These are phyloP conservation scores for Flagelloscypha sp. DNA, from an alignment of 768 basidiomycete genomes.

Conservation along the genomic window DNA sequence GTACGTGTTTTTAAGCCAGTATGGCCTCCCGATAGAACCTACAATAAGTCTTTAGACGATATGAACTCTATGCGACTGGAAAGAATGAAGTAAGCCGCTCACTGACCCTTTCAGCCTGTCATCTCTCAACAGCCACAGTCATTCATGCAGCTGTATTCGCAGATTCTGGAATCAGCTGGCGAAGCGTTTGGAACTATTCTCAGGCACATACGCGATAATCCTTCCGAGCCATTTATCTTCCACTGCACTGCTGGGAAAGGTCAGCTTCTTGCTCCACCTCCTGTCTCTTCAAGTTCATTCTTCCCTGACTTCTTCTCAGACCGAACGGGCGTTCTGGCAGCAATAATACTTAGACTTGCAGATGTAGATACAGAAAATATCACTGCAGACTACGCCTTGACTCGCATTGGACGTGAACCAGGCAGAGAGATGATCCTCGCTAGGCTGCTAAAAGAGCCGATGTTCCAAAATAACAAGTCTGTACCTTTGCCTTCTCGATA, in stretches of 20 bases:
- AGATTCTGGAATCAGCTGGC: conserved; percentile 71
- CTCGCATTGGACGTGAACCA: conserved; percentile 73
- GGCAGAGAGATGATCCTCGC: conserved; percentile 62
- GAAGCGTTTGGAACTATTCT: conserved; percentile 62
- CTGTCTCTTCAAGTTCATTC: not conserved
- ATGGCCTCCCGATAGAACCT: conserved; percentile 8
- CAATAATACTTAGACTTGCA: no score
- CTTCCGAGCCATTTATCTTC: conserved; percentile 57
- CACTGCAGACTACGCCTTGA: conserved; percentile 69
- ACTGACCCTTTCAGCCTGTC: not conserved
- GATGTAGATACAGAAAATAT: conserved; percentile 60
- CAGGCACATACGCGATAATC: conserved; percentile 63
- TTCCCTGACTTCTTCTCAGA: conserved; percentile 1
- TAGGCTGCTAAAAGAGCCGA: conserved; percentile 59
- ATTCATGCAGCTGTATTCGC: conserved; percentile 73
- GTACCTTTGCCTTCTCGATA: no score
- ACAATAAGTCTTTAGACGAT: conserved; percentile 38
- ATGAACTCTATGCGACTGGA: conserved; percentile 68
- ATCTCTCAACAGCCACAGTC: no score
- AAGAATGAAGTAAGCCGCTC: conserved; percentile 57
- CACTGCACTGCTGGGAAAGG: conserved; percentile 86
- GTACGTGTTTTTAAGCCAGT: conserved; percentile 36
- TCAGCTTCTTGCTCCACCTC: conserved; percentile 17
- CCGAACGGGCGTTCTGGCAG: not conserved
- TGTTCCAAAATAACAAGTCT: no score